phyloP scores from a whole-genome alignment of 345 rosid species.

The Gossypium rotundifolium region DNA sequence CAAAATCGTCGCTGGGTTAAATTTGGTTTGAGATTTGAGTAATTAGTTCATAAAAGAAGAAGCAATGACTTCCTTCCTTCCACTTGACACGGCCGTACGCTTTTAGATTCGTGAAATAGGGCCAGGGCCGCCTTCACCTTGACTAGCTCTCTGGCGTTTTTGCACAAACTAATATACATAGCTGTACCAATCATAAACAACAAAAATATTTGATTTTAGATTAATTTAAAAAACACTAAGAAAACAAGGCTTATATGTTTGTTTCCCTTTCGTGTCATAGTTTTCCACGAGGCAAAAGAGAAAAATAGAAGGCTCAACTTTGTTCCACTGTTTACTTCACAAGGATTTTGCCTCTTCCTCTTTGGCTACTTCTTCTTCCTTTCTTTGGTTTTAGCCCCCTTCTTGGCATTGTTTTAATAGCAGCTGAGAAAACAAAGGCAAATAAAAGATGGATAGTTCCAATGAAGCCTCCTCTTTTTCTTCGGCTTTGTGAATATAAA shows the following conservation, averaged over 20 bases:
- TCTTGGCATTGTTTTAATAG: neutral
- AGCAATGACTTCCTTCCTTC: no score
- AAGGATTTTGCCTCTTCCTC: neutral
- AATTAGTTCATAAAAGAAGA: no score
- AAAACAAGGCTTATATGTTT: neutral
- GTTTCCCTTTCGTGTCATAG: neutral
- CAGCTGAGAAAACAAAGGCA: constrained; percentile 9
- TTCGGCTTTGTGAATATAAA: neutral
- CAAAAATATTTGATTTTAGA: neutral
- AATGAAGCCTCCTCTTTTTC: neutral
- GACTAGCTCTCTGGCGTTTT: no score
- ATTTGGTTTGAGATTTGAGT: no score
- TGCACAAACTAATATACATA: no score
- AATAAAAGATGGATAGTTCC: neutral
- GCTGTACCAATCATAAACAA: neutral
- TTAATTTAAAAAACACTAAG: neutral
- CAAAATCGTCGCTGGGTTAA: no score
- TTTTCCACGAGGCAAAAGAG: constrained; percentile 15
- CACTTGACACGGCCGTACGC: no score
- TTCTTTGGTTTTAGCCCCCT: neutral
- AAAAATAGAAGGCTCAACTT: neutral
- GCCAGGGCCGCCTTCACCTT: no score
- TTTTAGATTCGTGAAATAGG: no score
- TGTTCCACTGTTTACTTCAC: neutral
- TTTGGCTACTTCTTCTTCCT: neutral